Evolutionary conservation across 176 grass and related monocot species (phyloP).

Genomic region (Aegilops sharonensis): DNA sequence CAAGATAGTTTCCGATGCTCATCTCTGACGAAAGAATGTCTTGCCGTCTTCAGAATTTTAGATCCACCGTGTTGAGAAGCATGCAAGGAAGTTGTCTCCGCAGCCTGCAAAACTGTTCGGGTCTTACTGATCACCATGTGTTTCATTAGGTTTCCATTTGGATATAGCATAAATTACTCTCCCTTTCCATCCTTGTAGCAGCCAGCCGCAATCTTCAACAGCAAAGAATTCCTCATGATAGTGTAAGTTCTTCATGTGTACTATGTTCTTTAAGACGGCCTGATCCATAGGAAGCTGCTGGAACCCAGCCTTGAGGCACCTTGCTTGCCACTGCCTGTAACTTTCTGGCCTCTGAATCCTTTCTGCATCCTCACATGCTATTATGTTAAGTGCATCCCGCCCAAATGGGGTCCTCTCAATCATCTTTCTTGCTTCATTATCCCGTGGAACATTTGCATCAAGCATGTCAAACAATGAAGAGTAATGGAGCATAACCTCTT

Average conservation of each 20-base stretch:
- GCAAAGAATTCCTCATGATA: conserved; percentile 58
- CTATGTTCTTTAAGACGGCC: background rate
- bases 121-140: background rate
- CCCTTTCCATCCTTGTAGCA: conserved; percentile 60
- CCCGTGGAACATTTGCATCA: conserved; percentile 36
- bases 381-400: no score
- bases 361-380: no score
- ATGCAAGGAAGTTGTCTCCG: background rate
- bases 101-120: background rate
- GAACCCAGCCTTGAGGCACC: no score
- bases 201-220: conserved; percentile 38
- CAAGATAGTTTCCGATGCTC: background rate
- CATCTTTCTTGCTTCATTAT: no score
- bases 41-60: background rate
- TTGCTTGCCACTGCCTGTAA: no score
- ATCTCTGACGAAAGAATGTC: background rate
- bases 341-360: background rate
- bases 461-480: conserved; percentile 61
- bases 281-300: no score
- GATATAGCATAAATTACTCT: conserved; percentile 36
- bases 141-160: conserved; percentile 35
- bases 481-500: conserved; percentile 44
- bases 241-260: background rate
- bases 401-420: no score
- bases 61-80: background rate